A percentile compares a stretch with the other conserved stretches of the same genome.
These are phyloP conservation scores for Cystofilobasidium macerans DNA, from an alignment of 768 basidiomycete genomes.

Conservation along the genomic window DNA sequence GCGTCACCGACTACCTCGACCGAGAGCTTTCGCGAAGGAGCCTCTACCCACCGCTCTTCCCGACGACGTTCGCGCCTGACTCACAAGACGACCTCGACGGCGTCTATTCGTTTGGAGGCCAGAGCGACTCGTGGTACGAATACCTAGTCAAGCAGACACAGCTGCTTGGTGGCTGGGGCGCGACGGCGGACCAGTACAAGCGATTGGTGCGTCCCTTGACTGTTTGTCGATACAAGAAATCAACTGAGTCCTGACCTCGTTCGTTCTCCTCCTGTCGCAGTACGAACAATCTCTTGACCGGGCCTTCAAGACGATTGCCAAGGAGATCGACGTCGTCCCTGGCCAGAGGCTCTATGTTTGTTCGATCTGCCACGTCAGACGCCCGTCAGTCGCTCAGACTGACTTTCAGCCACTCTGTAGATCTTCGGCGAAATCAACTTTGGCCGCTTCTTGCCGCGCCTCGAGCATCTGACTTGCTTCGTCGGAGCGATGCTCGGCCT, in stretches of 20 bases:
- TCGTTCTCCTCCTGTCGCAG: not conserved
- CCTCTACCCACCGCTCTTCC: slow-evolving; percentile 32
- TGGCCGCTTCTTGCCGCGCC: slow-evolving; percentile 2
- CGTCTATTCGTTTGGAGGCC: slow-evolving; percentile 38
- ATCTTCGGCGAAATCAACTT: slow-evolving; percentile 17
- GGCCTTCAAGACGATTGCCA: slow-evolving; percentile 33
- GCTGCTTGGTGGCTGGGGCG: slow-evolving; percentile 31
- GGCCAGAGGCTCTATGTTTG: slow-evolving; percentile 28
- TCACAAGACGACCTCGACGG: slow-evolving; percentile 29
- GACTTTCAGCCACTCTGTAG: not conserved
- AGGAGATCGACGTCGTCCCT: slow-evolving; percentile 35
- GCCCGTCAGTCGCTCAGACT: slow-evolving; percentile 30
- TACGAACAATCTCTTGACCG: slow-evolving; percentile 38
- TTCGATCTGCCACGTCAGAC: not conserved
- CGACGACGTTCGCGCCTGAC: slow-evolving; percentile 32
- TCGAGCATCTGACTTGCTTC: slow-evolving; percentile 19
- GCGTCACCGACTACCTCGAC: slow-evolving; percentile 38
- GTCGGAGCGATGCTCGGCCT: slow-evolving; percentile 43
- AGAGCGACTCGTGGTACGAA: slow-evolving; percentile 29
- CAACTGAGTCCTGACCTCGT: not conserved
- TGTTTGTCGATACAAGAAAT: no score
- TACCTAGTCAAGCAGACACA: slow-evolving; percentile 43
- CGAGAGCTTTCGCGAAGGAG: slow-evolving; percentile 31
- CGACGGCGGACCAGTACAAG: slow-evolving; percentile 33
- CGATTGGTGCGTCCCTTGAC: slow-evolving; percentile 28